Evolutionary conservation across 169 alveolate genomes (phyloP).

Genomic region (Cryptosporidium canis): DNA sequence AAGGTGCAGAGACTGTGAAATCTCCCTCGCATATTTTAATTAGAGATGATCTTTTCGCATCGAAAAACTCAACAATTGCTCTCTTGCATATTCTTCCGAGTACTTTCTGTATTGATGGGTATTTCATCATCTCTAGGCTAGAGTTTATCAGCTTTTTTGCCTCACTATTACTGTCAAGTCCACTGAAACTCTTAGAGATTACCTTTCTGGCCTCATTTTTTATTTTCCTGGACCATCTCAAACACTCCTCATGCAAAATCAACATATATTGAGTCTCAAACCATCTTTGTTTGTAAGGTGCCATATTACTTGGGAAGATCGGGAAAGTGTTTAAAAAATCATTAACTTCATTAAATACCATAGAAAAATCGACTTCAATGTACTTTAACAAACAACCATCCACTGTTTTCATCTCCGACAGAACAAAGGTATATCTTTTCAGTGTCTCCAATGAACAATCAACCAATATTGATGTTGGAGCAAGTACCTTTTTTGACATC

Average conservation of each 20-base stretch:
- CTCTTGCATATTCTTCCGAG: constrained; percentile 42
- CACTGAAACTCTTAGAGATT: neutral
- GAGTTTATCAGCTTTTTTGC: neutral
- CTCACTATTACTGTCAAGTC: neutral
- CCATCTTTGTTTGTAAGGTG: constrained; percentile 18
- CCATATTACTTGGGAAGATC: constrained; percentile 18
- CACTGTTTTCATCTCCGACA: neutral
- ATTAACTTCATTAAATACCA: constrained; percentile 13
- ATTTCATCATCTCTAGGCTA: neutral
- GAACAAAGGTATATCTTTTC: constrained; percentile 5
- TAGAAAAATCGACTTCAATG: neutral
- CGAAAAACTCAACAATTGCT: constrained; percentile 64
- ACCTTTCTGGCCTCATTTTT: neutral
- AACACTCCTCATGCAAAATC: constrained; percentile 30
- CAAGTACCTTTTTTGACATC: neutral
- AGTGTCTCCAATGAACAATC: constrained; percentile 9
- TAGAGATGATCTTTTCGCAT: constrained; percentile 65
- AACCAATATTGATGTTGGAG: constrained; percentile 62
- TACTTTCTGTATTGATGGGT: constrained; percentile 44
- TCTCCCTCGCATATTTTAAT: constrained; percentile 68
- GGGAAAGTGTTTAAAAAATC: constrained; percentile 4
- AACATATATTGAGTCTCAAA: constrained; percentile 29
- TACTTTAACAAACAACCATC: neutral
- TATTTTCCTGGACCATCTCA: constrained; percentile 37
- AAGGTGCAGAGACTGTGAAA: constrained; percentile 49